Percentiles rank a stretch among this genome's conserved stretches.
Evolutionary conservation across 2,329 filamentous ascomycete species (phyloP).

Genomic region (Neofusicoccum cordaticola): DNA sequence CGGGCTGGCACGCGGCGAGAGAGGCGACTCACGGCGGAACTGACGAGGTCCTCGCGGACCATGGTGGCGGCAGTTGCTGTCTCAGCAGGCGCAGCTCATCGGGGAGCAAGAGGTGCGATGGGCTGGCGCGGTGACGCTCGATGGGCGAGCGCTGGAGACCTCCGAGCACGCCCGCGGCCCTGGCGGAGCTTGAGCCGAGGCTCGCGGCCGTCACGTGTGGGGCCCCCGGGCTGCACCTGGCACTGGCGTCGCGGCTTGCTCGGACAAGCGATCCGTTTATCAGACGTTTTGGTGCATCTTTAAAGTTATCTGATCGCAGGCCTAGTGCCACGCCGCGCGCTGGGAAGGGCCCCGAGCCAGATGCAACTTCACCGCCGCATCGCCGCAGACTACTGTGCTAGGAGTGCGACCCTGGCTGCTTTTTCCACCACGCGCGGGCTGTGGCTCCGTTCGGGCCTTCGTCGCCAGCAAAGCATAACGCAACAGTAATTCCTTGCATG

Average conservation of each 20-base stretch:
- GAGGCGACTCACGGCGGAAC: conserved; percentile 60
- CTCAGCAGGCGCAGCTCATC: conserved; percentile 10
- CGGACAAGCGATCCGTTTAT: neutral
- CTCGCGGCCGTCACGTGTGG: neutral
- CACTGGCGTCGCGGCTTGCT: neutral
- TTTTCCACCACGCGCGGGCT: neutral
- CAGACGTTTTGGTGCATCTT: neutral
- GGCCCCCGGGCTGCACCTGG: neutral
- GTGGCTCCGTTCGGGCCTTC: too few relatives aligned
- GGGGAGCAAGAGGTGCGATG: neutral
- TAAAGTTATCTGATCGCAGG: neutral
- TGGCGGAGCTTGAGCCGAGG: neutral
- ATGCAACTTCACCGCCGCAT: neutral
- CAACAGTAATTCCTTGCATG: neutral
- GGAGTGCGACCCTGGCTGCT: neutral
- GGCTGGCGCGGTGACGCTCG: neutral
- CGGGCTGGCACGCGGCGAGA: neutral
- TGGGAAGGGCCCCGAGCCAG: neutral
- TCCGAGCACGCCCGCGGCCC: conserved; percentile 1
- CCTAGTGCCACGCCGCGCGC: too few relatives aligned
- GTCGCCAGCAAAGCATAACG: neutral
- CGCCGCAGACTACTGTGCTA: neutral
- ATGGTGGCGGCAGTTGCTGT: conserved; percentile 53
- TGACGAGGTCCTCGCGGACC: conserved; percentile 90
- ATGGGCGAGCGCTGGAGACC: neutral